Percentiles rank a stretch among this genome's conserved stretches.
phyloP scores from a whole-genome alignment of 2,329 filamentous ascomycete genomes.

The Trichoderma citrinoviride region DNA sequence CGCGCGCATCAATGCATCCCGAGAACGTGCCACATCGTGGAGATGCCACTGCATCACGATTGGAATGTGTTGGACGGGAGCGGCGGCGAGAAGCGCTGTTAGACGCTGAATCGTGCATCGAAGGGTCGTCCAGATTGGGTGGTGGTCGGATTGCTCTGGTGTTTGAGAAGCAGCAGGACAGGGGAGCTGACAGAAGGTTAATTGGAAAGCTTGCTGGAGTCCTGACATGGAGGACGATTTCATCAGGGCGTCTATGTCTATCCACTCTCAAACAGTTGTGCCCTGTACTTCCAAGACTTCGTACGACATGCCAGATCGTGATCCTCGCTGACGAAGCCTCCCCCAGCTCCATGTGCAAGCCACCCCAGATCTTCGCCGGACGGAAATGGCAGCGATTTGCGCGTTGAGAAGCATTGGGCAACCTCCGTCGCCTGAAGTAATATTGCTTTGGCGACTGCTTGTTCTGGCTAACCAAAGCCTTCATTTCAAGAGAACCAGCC shows the following conservation, averaged over 20 bases:
- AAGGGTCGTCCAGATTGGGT: too few relatives aligned
- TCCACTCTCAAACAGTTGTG: background rate
- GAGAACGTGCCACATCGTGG: conserved; percentile 9
- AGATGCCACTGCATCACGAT: background rate
- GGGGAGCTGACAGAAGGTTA: conserved; percentile 2
- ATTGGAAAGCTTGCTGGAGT: background rate
- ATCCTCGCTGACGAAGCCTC: background rate
- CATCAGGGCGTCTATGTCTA: background rate
- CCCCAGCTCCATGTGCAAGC: conserved; percentile 2
- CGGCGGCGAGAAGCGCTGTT: background rate
- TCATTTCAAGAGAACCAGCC: background rate
- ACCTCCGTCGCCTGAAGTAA: background rate
- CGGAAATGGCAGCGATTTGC: conserved; percentile 6
- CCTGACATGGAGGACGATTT: background rate
- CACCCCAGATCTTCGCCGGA: conserved; percentile 1
- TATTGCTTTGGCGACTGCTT: conserved; percentile 7
- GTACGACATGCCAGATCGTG: conserved; percentile 6
- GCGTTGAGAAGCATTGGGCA: background rate
- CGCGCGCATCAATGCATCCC: conserved; percentile 11
- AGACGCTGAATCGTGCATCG: background rate
- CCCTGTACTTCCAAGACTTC: background rate
- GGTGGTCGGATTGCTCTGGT: background rate
- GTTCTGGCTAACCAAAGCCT: background rate
- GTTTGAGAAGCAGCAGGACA: background rate
- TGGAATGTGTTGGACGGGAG: background rate